Base-by-base conservation (phyloP, 345 rosid genomes). In the Rhodamnia rubescens region DNA sequence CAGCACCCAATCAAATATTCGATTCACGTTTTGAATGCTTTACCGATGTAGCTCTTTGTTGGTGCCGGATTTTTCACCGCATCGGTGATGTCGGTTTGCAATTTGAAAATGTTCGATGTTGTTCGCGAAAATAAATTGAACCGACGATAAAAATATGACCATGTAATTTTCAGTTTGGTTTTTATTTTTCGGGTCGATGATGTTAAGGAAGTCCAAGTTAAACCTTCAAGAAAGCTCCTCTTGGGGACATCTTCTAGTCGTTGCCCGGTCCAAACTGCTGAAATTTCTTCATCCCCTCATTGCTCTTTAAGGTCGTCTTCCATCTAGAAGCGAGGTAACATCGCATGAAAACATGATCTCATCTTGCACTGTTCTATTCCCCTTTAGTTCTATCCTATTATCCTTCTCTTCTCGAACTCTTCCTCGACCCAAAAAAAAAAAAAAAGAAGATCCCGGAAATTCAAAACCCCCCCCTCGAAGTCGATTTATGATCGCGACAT, bases 31-130 rank as follows among this genome's bases (percentile, higher is more conserved):
- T 6, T 50, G 20, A 53, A 53, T 53, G 54, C 7, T 15, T 53
- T 53, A 16, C 7, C 20, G 54, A 53, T 16, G 54, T 16, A 15
- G 54, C 54, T 53, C 54, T 53, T 14, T 5, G 21, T 53, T 53
- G 20, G 54, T 16, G 7, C 7, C 7, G 21, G 20, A 53, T 15
- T 53, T 52, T 69, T 11, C 21, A 8, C 13, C 0, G 0, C 47
- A 9, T 9, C 0, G 1, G 1, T 5, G 47, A 36, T 9, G 47
- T 9, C 0, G 7, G 11, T 21, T 20, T 7, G 57, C 26, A 50
- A 50, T 50, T 50, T 50, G 52, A 50, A 50, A 50, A 50, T 50
- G 13, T 11, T 11, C 52, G 13, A 50, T 11, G 14, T 11, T 50
- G 52, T 10, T 11, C 52, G 2, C 52, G 3, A 50, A 11, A 50